Percentiles rank a stretch among this genome's conserved stretches.
These are phyloP conservation scores for Verticillium nubilum DNA, from an alignment of 2,329 filamentous ascomycete species.

Conservation along the genomic window DNA sequence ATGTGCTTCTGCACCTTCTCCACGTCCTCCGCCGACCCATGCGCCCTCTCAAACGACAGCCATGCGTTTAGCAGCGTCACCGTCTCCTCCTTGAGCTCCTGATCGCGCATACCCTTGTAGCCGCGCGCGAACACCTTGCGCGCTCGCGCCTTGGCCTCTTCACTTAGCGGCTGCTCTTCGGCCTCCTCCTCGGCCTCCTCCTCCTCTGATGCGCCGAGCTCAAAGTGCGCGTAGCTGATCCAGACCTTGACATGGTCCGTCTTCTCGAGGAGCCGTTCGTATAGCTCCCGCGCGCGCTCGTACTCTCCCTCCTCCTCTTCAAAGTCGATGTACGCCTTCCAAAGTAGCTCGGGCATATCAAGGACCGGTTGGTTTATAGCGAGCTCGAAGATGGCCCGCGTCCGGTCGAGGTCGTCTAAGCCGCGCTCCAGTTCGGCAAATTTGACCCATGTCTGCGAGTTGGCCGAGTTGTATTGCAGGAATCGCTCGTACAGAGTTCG, in stretches of 20 bases:
- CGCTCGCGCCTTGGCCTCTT: constrained; percentile 77
- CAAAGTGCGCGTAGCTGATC: constrained; percentile 98
- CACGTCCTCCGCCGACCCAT: constrained; percentile 70
- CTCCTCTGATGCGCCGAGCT: constrained; percentile 79
- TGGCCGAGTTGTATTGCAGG: constrained; percentile 84
- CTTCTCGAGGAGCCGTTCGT: constrained; percentile 87
- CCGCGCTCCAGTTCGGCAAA: constrained; percentile 92
- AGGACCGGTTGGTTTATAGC: constrained; percentile 76
- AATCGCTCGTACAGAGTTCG: constrained; percentile 91
- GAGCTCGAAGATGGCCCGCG: constrained; percentile 86
- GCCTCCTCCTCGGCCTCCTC: constrained; percentile 50
- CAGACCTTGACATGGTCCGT: constrained; percentile 99
- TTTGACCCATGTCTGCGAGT: constrained; percentile 92
- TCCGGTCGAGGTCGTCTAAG: constrained; percentile 82
- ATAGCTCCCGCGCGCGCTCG: constrained; percentile 72
- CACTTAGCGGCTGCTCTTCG: constrained; percentile 66
- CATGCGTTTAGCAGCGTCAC: constrained; percentile 87
- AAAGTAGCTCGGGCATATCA: constrained; percentile 96
- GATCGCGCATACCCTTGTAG: constrained; percentile 80
- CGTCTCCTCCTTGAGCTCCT: constrained; percentile 89
- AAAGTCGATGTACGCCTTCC: constrained; percentile 98
- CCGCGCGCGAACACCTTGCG: constrained; percentile 81
- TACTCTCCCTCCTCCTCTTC: constrained; percentile 95
- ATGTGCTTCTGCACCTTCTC: constrained; percentile 87
- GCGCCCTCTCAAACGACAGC: constrained; percentile 84